Conservation (phyloP, 805 yeast species). For the Zygoascus biomembranicola region DNA sequence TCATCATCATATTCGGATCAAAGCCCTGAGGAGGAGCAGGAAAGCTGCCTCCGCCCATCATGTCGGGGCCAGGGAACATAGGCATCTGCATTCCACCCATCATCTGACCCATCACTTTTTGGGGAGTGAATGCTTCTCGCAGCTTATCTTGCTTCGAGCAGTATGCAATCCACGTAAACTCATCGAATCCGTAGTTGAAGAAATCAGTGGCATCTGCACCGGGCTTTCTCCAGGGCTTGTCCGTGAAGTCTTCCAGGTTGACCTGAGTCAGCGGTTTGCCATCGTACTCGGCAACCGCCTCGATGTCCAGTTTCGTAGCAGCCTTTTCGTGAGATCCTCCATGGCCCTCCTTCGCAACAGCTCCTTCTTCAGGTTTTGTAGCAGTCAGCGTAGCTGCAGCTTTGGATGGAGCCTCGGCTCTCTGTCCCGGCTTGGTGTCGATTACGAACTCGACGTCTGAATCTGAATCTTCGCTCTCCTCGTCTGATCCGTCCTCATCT, state of each 20-base stretch:
- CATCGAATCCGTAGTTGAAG: constrained; percentile 95
- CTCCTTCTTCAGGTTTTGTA: constrained; percentile 16
- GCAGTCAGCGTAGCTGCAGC: constrained; percentile 15
- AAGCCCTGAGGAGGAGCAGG: constrained; percentile 5
- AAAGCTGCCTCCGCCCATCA: constrained; percentile 19
- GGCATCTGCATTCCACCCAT: constrained; percentile 10
- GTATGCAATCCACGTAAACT: constrained; percentile 91
- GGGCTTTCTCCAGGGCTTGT: constrained; percentile 97
- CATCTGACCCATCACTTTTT: constrained; percentile 47
- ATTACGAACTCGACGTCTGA: constrained; percentile 82
- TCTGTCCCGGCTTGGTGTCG: constrained; percentile 33
- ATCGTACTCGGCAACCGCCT: constrained; percentile 62
- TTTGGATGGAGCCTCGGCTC: constrained; percentile 23
- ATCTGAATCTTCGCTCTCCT: constrained; percentile 39
- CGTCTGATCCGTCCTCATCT: constrained; percentile 39
- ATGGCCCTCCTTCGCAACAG: constrained; percentile 8
- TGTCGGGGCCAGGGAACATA: constrained; percentile 24
- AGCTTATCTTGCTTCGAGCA: constrained; percentile 78
- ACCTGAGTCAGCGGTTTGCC: constrained; percentile 80
- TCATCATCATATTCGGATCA: constrained; percentile 32
- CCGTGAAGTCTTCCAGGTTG: constrained; percentile 71
- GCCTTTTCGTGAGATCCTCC: constrained; percentile 13
- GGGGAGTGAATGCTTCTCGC: constrained; percentile 74
- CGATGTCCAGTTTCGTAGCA: constrained; percentile 43
- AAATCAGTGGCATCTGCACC: constrained; percentile 94